Evolutionary conservation across 2,329 filamentous ascomycete genomes (phyloP), one percentile per base, ranked within the genome.

Genomic region (Lizonia empirigonia): DNA sequence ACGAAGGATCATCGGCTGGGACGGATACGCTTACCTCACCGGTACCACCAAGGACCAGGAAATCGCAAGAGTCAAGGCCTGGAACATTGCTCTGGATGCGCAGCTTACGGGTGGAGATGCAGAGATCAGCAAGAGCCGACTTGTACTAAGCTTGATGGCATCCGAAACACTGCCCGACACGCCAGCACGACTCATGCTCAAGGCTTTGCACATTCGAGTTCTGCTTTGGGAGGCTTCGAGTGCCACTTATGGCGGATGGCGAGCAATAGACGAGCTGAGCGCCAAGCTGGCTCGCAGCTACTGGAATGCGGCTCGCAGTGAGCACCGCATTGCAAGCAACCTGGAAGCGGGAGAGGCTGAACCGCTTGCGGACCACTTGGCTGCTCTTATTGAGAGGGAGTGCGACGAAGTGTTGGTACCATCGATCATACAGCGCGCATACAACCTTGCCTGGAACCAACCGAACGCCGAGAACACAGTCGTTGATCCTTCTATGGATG

Each of bases 41-140:
- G 90, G 91, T 0, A 83, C 89, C 38, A 93, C 88, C 1, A 85
- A 88, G 60, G 91, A 96, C 50, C 87, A 96, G 70, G 93, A 97
- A 71, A 84, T 83, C 42, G 92, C 90, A 6, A 85, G 93, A 22
- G 83, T 96, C 64, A 94, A 96, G 75, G 90, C 91, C 0, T 97
- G 93, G 93, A 84, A 88, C 26, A 96, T 96, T 65, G 92, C 92
- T 12, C 82, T 97, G 46, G 93, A 97, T 72, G 91, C 93, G 20
- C 93, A 97, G 71, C 81, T 97, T 16, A 90, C 90, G 8, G 93
- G 93, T 33, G 92, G 93, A 12, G 93, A 97, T 72, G 83, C 87
- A 7, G 90, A 96, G 70, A 89, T 97, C 62, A 96, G 88, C 78
- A 91, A 89, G 73, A 91, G 90, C 71, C 86, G 93, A 40, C 80